Evolutionary conservation across 2,329 filamentous ascomycete genomes (phyloP), one percentile per base, ranked within the genome.

Genomic region (Colletotrichum sp.): DNA sequence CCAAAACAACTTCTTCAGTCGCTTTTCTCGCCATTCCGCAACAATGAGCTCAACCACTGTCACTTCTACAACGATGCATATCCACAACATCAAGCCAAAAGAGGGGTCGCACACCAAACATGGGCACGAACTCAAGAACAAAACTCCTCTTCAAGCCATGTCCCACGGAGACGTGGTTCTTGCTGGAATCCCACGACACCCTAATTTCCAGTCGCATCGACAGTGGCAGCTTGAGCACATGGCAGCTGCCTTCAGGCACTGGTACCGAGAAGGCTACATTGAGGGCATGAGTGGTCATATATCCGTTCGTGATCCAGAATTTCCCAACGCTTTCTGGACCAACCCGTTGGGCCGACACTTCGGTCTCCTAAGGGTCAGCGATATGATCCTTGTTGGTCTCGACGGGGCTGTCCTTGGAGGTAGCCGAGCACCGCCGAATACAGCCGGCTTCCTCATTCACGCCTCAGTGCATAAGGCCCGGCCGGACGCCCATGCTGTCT

Each of bases 251-350:
- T 95, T 95, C 83, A 91, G 93, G 29, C 89, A 93, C 80, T 94
- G 93, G 82, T 88, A 92, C 2, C 89, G 92, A 62, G 89, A 91
- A 79, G 92, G 91, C 66, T 94, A 91, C 83, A 92, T 90, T 1
- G 93, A 95, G 83, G 93, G 93, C 71, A 93, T 94, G 86, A 88
- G 88, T 30, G 93, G 93, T 1, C 93, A 94, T 82, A 94, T 94
- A 74, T 89, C 87, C 4, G 90, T 94, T 0, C 88, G 92, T 15
- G 93, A 94, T 78, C 92, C 92, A 0, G 91, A 93, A 80, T 85
- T 89, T 77, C 84, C 86, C 0, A 84, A 92, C 69, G 88, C 87
- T 1, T 93, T 94, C 83, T 95, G 93, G 93, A 94, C 92, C 78
- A 88, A 95, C 91, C 85, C 93, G 83, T 27, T 95, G 0, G 92